A percentile compares a stretch with the other conserved stretches of the same genome.
phyloP scores from a whole-genome alignment of 306 rosid genomes.

The Hippophae tibetana region DNA sequence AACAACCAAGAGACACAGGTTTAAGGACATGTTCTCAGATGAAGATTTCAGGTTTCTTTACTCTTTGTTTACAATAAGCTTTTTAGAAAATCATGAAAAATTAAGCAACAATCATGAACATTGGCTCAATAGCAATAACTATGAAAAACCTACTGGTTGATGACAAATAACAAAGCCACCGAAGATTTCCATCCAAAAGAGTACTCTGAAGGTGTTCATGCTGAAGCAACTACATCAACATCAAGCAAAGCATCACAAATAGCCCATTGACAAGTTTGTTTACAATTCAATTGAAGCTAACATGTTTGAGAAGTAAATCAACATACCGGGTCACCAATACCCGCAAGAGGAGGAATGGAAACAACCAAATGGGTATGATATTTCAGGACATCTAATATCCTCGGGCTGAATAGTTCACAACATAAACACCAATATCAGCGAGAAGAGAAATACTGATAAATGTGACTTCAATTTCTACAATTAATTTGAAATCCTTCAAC shows the following conservation, averaged over 20 bases:
- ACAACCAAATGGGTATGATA: constrained; percentile 64
- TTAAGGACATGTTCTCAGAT: not conserved
- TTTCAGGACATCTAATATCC: constrained; percentile 37
- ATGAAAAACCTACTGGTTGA: constrained; percentile 66
- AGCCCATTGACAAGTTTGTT: constrained; percentile 11
- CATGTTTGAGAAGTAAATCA: not conserved
- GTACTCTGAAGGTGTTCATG: constrained; percentile 49
- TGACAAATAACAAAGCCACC: constrained; percentile 76
- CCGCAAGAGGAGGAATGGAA: constrained; percentile 54
- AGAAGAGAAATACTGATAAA: not conserved
- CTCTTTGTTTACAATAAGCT: not conserved
- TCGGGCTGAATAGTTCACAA: constrained; percentile 35
- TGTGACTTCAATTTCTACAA: not conserved
- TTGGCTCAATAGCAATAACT: not conserved
- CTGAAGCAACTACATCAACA: constrained; percentile 50
- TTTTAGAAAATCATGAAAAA: not conserved
- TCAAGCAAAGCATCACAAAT: not conserved
- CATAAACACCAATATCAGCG: constrained; percentile 12
- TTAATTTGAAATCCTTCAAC: not conserved
- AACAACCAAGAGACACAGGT: not conserved
- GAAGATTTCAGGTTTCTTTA: not conserved
- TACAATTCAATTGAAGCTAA: not conserved
- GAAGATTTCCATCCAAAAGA: constrained; percentile 46
- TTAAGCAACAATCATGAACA: not conserved
- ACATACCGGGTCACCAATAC: constrained; percentile 70